A percentile compares a stretch with the other conserved stretches of the same genome.
Evolutionary conservation across 208 protist species (phyloP).

Genomic region (Willaertia magna): DNA sequence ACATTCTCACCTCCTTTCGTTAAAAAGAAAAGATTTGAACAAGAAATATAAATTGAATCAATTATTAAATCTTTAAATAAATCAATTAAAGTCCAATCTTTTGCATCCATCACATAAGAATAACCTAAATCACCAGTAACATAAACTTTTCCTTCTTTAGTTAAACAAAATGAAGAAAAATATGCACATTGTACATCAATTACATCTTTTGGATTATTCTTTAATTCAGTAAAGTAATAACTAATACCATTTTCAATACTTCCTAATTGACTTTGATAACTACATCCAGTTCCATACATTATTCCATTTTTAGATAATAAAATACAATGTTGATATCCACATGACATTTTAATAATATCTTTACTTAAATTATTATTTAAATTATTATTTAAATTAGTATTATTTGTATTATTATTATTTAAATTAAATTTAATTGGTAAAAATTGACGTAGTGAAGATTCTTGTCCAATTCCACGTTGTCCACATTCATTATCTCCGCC

Average conservation of each 20-base stretch:
- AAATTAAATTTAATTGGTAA: too few relatives aligned
- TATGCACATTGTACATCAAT: neutral
- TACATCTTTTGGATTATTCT: neutral
- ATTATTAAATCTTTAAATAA: neutral
- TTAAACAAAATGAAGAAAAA: neutral
- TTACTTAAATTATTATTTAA: neutral
- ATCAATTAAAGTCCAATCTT: neutral
- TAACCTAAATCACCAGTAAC: neutral
- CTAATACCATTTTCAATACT: neutral
- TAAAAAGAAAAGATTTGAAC: neutral
- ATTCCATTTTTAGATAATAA: neutral
- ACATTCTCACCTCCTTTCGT: neutral
- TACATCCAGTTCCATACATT: neutral
- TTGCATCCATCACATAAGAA: neutral
- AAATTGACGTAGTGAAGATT: too few relatives aligned
- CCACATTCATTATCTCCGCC: constrained; percentile 1
- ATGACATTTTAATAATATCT: neutral
- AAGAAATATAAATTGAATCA: neutral
- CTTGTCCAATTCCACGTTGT: neutral
- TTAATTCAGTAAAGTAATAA: neutral
- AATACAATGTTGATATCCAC: neutral
- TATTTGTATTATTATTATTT: neutral
- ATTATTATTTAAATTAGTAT: neutral
- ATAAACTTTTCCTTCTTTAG: neutral
- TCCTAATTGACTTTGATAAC: neutral